Conservation (phyloP, 305 asterid species). For the Fraxinus ornus region DNA sequence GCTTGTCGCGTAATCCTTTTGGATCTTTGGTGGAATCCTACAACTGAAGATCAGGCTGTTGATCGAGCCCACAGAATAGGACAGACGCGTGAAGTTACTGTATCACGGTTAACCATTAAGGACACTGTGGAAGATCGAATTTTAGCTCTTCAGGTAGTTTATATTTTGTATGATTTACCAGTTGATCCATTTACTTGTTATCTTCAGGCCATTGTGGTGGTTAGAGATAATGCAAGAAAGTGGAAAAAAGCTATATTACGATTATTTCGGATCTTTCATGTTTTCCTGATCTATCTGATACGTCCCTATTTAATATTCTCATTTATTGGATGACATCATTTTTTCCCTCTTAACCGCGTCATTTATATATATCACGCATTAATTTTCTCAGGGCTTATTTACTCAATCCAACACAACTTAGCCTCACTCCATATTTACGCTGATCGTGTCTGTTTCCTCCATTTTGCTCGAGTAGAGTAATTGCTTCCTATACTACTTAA, state of each 20-base stretch:
- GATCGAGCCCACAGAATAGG: constrained; percentile 99
- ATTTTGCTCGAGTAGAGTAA: not conserved
- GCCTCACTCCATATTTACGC: not conserved
- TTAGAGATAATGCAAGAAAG: not conserved
- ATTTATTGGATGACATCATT: not conserved
- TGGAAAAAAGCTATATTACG: not conserved
- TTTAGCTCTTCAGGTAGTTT: constrained; percentile 82
- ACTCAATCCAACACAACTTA: not conserved
- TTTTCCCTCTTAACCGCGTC: not conserved
- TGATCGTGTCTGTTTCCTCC: not conserved
- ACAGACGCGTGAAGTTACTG: constrained; percentile 90
- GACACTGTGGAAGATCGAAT: constrained; percentile 96
- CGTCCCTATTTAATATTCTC: not conserved
- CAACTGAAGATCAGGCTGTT: constrained; percentile 98
- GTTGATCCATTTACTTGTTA: not conserved
- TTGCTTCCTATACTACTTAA: not conserved
- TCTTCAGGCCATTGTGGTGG: not conserved
- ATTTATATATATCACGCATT: not conserved
- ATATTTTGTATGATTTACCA: not conserved
- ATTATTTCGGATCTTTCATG: not conserved
- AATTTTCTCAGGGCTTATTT: not conserved
- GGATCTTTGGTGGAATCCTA: constrained; percentile 99
- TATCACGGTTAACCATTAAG: constrained; percentile 81
- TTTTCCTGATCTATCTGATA: not conserved
- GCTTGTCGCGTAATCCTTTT: constrained; percentile 91